Evolutionary conservation across 2,329 filamentous ascomycete species (phyloP), one percentile per base, ranked within the genome.

Genomic region (Sporothrix pallida): DNA sequence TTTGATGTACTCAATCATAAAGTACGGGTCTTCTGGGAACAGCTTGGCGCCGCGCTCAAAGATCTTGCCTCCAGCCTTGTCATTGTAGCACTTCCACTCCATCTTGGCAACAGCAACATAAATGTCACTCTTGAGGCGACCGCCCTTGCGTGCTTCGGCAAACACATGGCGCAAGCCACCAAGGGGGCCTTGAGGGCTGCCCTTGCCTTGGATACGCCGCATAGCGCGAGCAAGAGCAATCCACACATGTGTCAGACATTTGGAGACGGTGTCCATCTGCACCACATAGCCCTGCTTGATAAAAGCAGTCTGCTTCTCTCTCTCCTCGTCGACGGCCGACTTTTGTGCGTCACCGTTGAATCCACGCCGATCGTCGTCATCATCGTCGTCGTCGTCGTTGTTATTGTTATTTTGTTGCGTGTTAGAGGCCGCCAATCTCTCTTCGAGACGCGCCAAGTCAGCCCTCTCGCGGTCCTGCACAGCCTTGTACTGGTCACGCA

Each of bases 41-140:
- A 99, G 86, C 79, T 94, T 96, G 76, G 95, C 91, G 23, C 96
- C 96, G 63, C 95, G 92, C 80, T 99, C 96, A 77, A 98, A 97
- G 75, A 99, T 98, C 83, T 96, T 98, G 60, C 92, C 93, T 1
- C 95, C 95, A 0, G 96, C 93, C 0, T 91, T 89, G 78, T 98
- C 96, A 79, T 97, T 96, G 82, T 99, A 99, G 77, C 97, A 97
- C 78, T 97, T 91, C 80, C 96, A 95, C 81, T 99, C 96, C 79
- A 99, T 93, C 74, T 97, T 86, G 17, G 97, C 96, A 77, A 94
- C 94, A 0, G 94, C 94, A 72, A 98, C 93, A 80, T 99, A 99
- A 6, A 98, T 93, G 80, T 98, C 96, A 78, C 94, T 97, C 8
- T 94, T 96, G 63, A 99, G 88, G 71, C 94, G 92, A 20, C 96